Conservation (phyloP, 1,284 basidiomycete genomes). For the Boletus sp. region DNA sequence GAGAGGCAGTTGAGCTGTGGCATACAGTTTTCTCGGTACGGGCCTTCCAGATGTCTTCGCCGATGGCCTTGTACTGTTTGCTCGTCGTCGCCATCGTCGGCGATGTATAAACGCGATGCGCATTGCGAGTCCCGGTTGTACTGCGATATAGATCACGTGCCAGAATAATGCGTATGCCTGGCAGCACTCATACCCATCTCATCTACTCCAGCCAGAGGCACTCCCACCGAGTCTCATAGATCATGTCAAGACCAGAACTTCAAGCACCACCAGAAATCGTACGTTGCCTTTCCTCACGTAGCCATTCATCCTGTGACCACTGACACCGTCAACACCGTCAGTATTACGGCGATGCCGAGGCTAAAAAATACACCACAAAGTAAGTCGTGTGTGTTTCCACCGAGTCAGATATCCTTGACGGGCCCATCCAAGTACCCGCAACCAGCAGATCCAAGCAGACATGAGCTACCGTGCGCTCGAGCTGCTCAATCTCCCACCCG, state of each 20-base stretch:
- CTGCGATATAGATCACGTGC: constrained; percentile 27
- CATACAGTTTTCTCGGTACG: constrained; percentile 87
- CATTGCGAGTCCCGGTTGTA: not conserved
- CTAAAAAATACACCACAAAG: constrained; percentile 97
- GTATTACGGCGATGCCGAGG: constrained; percentile 97
- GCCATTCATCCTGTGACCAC: constrained; percentile 15
- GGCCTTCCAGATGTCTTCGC: constrained; percentile 89
- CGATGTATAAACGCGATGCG: constrained; percentile 1
- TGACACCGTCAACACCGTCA: constrained; percentile 32
- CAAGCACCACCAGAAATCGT: constrained; percentile 96
- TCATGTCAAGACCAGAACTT: constrained; percentile 94
- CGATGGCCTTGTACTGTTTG: constrained; percentile 80
- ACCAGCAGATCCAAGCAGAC: constrained; percentile 95
- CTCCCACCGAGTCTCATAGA: not conserved
- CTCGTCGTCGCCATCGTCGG: constrained; percentile 58
- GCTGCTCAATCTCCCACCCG: constrained; percentile 77
- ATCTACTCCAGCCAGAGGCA: not conserved
- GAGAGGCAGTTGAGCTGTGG: constrained; percentile 4
- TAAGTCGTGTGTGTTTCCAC: constrained; percentile 35
- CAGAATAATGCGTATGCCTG: not conserved
- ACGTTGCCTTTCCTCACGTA: constrained; percentile 19
- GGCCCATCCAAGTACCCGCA: constrained; percentile 69
- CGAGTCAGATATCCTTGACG: not conserved
- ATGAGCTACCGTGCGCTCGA: constrained; percentile 98
- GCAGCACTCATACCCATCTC: not conserved